A percentile compares a stretch with the other conserved stretches of the same genome.
Evolutionary conservation across 2,329 filamentous ascomycete genomes (phyloP).

Genomic region (Diplodia corticola): DNA sequence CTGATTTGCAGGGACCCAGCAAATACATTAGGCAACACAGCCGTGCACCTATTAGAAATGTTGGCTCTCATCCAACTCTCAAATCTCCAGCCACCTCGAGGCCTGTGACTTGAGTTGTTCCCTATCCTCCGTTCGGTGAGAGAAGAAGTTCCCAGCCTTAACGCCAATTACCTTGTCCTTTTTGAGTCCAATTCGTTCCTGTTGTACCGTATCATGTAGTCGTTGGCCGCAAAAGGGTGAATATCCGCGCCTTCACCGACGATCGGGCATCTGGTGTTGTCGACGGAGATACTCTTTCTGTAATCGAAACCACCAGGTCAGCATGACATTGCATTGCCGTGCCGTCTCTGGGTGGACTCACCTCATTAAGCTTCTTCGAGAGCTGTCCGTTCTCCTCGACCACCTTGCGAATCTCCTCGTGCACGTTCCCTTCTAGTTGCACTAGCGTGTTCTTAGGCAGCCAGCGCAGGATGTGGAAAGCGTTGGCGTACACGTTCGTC

Average conservation of each 20-base stretch:
- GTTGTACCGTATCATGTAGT: slow-evolving; percentile 26
- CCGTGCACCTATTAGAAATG: background rate
- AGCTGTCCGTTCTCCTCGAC: slow-evolving; percentile 46
- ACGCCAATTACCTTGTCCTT: slow-evolving; percentile 1
- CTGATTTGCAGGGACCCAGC: too few species aligned
- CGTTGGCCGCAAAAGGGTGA: slow-evolving; percentile 26
- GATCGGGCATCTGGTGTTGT: slow-evolving; percentile 42
- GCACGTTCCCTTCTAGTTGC: slow-evolving; percentile 42
- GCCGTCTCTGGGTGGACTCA: slow-evolving; percentile 23
- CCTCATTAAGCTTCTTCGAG: slow-evolving; percentile 45
- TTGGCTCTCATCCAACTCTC: background rate
- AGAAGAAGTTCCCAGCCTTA: background rate
- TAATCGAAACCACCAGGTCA: background rate
- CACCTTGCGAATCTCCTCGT: slow-evolving; percentile 42
- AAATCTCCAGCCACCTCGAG: background rate
- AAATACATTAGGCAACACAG: background rate
- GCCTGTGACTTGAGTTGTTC: background rate
- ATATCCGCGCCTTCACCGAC: background rate
- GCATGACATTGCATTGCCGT: background rate
- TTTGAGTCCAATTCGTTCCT: background rate
- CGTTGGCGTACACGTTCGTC: slow-evolving; percentile 49
- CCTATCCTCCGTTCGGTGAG: background rate
- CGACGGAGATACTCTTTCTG: slow-evolving; percentile 37
- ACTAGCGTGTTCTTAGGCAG: slow-evolving; percentile 46
- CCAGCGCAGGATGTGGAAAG: slow-evolving; percentile 50